Percentiles rank a stretch among this genome's conserved stretches.
Evolutionary conservation across 495 filamentous ascomycete species (phyloP).

Genomic region (Tuber magnatum): DNA sequence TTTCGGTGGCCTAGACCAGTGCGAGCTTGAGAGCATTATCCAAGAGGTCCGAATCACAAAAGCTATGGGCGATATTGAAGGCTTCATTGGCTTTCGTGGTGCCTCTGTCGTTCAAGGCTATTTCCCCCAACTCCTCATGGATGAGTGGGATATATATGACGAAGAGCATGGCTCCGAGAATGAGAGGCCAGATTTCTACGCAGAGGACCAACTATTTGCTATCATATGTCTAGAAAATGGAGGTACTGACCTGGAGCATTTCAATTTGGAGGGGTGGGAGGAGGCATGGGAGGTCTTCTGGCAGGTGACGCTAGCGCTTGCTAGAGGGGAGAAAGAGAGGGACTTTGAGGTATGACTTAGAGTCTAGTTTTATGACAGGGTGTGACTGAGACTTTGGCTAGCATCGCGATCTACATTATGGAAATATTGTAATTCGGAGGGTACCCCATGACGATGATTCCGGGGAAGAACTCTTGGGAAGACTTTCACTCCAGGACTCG

Average conservation of each 20-base stretch:
- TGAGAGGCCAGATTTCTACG: slow-evolving; percentile 37
- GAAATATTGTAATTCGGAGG: slow-evolving; percentile 38
- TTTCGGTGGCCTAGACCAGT: slow-evolving; percentile 35
- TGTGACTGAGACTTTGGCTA: slow-evolving; percentile 6
- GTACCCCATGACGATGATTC: background rate
- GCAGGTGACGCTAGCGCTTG: slow-evolving; percentile 36
- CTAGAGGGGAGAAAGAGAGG: slow-evolving; percentile 26
- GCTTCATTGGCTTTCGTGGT: slow-evolving; percentile 38
- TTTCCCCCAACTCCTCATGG: slow-evolving; percentile 33
- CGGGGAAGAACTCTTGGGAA: slow-evolving; percentile 14
- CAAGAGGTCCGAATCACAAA: slow-evolving; percentile 38
- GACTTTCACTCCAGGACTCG: slow-evolving; percentile 20
- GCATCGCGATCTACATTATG: slow-evolving; percentile 40
- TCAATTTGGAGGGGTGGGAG: slow-evolving; percentile 30
- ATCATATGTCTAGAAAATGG: slow-evolving; percentile 39
- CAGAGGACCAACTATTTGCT: slow-evolving; percentile 31
- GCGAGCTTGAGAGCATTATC: slow-evolving; percentile 26
- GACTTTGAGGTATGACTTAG: slow-evolving; percentile 31
- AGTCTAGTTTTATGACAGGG: background rate
- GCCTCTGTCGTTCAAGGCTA: slow-evolving; percentile 28
- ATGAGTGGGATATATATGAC: slow-evolving; percentile 38
- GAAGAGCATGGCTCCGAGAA: slow-evolving; percentile 40
- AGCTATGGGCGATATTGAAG: slow-evolving; percentile 31
- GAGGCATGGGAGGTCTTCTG: slow-evolving; percentile 38
- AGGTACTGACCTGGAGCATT: slow-evolving; percentile 38